Conservation (phyloP, 106 monocot species). For the Xerophyta viscosa region DNA sequence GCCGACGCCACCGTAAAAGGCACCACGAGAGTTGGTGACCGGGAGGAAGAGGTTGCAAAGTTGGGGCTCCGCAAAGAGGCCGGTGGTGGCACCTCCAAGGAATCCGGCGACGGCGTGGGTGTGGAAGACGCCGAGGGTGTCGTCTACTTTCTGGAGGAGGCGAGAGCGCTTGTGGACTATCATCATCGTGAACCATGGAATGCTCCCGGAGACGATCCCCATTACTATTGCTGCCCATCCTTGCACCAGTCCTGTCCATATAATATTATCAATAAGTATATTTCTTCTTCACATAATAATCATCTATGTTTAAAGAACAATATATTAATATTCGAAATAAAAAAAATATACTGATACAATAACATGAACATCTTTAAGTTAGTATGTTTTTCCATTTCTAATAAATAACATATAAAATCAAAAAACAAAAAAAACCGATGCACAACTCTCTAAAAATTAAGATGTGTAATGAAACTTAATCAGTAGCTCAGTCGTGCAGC, state of each 20-base stretch:
- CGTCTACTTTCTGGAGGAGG: constrained; percentile 11
- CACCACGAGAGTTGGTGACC: constrained; percentile 9
- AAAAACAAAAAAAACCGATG: too few species aligned
- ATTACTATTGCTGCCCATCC: constrained; percentile 31
- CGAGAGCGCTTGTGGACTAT: constrained; percentile 13
- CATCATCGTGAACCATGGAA: constrained; percentile 34
- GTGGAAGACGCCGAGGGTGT: neutral
- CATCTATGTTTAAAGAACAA: too few species aligned
- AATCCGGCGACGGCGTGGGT: neutral
- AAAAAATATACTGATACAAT: too few species aligned
- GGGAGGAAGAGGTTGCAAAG: constrained; percentile 17
- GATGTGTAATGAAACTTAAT: too few species aligned
- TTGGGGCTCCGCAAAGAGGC: constrained; percentile 14
- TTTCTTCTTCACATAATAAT: too few species aligned
- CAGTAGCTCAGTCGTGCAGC: too few species aligned
- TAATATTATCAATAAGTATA: too few species aligned
- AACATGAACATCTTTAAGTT: too few species aligned
- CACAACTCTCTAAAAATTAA: too few species aligned
- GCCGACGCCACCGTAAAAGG: constrained; percentile 16
- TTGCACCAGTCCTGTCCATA: constrained; percentile 31
- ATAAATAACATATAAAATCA: too few species aligned
- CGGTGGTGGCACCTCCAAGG: neutral
- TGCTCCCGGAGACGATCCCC: constrained; percentile 21
- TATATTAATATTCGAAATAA: too few species aligned
- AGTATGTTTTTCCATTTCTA: too few species aligned